Evolutionary conservation across 2,329 filamentous ascomycete species (phyloP).

Genomic region (Bipolaris gigantea): DNA sequence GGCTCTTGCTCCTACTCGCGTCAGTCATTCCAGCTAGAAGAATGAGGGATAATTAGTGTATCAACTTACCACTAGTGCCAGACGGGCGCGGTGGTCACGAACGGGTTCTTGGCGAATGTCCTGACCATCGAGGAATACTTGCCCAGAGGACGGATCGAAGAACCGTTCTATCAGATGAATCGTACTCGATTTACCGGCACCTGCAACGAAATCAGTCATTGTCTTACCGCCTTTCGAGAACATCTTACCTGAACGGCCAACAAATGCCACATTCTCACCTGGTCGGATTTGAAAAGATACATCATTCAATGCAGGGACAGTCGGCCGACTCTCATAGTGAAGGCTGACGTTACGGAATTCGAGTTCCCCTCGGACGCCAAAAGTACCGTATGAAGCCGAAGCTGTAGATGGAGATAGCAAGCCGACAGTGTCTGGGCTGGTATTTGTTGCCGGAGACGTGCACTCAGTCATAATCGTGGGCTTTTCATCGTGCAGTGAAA

Average conservation of each 20-base stretch:
- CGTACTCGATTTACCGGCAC: conserved; percentile 52
- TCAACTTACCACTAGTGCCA: conserved; percentile 46
- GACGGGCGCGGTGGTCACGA: conserved; percentile 41
- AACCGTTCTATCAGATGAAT: conserved; percentile 53
- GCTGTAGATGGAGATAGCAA: conserved; percentile 19
- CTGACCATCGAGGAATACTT: conserved; percentile 46
- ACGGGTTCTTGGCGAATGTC: conserved; percentile 47
- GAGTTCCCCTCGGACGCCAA: conserved; percentile 31
- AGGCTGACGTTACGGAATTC: conserved; percentile 41
- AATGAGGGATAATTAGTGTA: no score
- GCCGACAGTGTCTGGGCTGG: conserved; percentile 2
- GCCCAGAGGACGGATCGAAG: conserved; percentile 47
- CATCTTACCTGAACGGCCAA: conserved; percentile 45
- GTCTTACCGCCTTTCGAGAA: not conserved
- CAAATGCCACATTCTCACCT: conserved; percentile 46
- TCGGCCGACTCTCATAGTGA: conserved; percentile 37
- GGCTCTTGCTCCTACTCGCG: conserved; percentile 45
- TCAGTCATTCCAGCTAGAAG: conserved; percentile 1
- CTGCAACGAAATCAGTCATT: conserved; percentile 1
- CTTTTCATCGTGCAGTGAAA: conserved; percentile 46
- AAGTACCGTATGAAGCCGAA: conserved; percentile 24
- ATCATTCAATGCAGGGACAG: conserved; percentile 39
- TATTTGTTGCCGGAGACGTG: not conserved
- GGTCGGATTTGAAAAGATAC: conserved; percentile 46
- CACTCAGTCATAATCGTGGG: conserved; percentile 43